A percentile compares a stretch with the other conserved stretches of the same genome.
These are phyloP conservation scores for Phaseolus lunatus DNA, from an alignment of 306 rosid species.

Conservation along the genomic window DNA sequence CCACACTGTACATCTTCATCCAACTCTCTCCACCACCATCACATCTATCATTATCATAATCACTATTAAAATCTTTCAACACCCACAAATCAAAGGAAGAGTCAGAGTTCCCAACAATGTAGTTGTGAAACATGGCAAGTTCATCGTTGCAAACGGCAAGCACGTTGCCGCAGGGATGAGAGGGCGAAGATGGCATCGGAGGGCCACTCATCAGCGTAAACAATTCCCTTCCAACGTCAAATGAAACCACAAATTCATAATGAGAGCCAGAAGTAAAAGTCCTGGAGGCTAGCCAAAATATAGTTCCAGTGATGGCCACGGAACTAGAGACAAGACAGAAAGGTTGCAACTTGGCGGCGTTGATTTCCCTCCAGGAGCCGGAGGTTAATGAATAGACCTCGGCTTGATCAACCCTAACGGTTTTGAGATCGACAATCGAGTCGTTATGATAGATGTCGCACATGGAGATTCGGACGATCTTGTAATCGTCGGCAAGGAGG, in stretches of 20 bases:
- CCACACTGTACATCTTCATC: slow-evolving; percentile 28
- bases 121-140: slow-evolving; percentile 36
- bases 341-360: background rate
- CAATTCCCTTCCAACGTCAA: slow-evolving; percentile 8
- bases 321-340: background rate
- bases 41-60: background rate
- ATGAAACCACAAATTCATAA: slow-evolving; percentile 4
- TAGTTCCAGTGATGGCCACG: background rate
- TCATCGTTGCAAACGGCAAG: slow-evolving; percentile 3
- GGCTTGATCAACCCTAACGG: background rate
- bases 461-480: slow-evolving; percentile 17
- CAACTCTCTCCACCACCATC: background rate
- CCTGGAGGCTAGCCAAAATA: slow-evolving; percentile 34
- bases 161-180: background rate
- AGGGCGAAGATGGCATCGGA: background rate
- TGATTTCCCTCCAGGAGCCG: slow-evolving; percentile 27
- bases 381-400: slow-evolving; percentile 33
- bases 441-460: background rate
- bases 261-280: background rate
- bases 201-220: slow-evolving; percentile 11
- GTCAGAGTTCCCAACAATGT: background rate
- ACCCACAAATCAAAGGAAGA: slow-evolving; percentile 37
- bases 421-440: background rate
- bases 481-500: slow-evolving; percentile 27
- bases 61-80: background rate